These are phyloP conservation scores for Aureobasidium leucospermi DNA, from an alignment of 2,329 filamentous ascomycete species.

Conservation along the genomic window DNA sequence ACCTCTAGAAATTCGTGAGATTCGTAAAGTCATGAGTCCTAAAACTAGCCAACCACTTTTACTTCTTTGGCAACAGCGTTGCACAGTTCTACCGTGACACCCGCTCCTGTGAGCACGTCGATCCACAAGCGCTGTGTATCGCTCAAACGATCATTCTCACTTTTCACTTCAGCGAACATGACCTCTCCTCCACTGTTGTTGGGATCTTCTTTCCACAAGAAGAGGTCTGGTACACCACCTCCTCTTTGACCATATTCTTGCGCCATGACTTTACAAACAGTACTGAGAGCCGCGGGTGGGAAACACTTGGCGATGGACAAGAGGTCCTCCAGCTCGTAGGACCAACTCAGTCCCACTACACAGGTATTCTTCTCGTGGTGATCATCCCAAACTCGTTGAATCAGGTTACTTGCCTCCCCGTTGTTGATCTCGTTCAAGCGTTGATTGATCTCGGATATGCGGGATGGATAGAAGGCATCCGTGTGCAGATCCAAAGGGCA, in stretches of 20 bases:
- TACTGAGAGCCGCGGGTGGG: constrained; percentile 68
- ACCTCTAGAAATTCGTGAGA: not conserved
- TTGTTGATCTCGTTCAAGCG: constrained; percentile 83
- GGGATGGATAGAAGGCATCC: constrained; percentile 79
- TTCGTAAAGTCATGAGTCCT: constrained; percentile 1
- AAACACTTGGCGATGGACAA: constrained; percentile 74
- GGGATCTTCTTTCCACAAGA: constrained; percentile 63
- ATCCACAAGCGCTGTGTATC: constrained; percentile 97
- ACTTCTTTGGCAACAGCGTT: constrained; percentile 55
- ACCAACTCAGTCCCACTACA: constrained; percentile 88
- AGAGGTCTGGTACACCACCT: constrained; percentile 84
- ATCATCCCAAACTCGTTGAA: constrained; percentile 59
- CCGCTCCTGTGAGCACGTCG: constrained; percentile 79
- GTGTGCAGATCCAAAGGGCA: constrained; percentile 89
- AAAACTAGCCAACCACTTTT: constrained; percentile 17
- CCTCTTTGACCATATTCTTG: constrained; percentile 87
- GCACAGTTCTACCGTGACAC: constrained; percentile 77
- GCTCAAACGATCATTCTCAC: constrained; percentile 79
- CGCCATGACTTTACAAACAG: constrained; percentile 86
- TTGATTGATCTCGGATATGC: constrained; percentile 84
- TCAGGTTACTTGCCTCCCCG: constrained; percentile 60
- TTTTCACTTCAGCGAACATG: constrained; percentile 43
- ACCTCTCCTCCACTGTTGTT: constrained; percentile 23
- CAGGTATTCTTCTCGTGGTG: constrained; percentile 69
- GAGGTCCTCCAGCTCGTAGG: constrained; percentile 71